phyloP scores from a whole-genome alignment of 106 monocot genomes.

The Platanthera guangdongensis region DNA sequence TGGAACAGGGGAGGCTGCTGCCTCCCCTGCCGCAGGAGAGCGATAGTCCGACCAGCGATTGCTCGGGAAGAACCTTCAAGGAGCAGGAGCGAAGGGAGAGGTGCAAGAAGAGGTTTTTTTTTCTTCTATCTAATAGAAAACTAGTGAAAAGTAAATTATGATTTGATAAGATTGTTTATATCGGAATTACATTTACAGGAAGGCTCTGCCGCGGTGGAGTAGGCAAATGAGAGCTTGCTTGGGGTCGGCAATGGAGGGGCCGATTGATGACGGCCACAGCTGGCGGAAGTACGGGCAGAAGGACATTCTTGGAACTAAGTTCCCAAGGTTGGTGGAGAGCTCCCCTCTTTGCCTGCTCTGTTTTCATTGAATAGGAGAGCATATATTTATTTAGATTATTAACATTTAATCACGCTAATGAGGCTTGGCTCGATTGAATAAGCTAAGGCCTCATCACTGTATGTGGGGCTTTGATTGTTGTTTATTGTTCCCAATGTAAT shows the following conservation, averaged over 20 bases:
- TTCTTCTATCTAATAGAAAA: background rate
- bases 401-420: no score
- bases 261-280: conserved; percentile 34
- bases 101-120: conserved; percentile 9
- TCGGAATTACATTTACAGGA: background rate
- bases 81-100: conserved; percentile 2
- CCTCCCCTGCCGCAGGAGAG: background rate
- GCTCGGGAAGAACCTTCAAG: background rate
- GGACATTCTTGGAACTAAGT: conserved; percentile 33
- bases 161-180: background rate
- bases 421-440: no score
- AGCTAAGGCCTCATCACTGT: no score
- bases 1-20: background rate
- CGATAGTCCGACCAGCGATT: background rate
- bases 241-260: conserved; percentile 9
- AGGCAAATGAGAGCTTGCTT: conserved; percentile 12
- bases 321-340: conserved; percentile 20
- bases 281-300: conserved; percentile 64
- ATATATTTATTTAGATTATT: no score
- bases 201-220: conserved; percentile 7
- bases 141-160: background rate
- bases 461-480: no score
- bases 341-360: background rate
- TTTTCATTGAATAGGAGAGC: no score
- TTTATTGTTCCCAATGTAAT: no score